Evolutionary conservation across 208 protist genomes (phyloP), one percentile per base, ranked within the genome.

Genomic region (Wallacemonas sp.): DNA sequence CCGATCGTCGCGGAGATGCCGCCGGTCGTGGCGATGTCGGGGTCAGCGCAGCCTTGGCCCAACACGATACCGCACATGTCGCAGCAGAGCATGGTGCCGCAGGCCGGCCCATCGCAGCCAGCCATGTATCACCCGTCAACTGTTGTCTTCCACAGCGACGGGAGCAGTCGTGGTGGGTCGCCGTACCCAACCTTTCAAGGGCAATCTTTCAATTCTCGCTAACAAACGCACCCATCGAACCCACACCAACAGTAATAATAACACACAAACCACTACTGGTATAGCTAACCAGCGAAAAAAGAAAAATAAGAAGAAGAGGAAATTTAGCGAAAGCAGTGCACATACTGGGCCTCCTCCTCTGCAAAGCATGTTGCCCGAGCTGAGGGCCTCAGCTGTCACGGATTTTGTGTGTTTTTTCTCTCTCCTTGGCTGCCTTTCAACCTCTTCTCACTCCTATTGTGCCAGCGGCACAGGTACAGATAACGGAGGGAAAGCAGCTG

Each of bases 151-250:
- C 47, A 26, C 52, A 39, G 17, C 29, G 30, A 38, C 19, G 52
- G 30, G 2, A 39, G 52, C n/a, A 58, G 52, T 17, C 52, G 52
- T 6, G 52, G 32, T 3, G 52, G 52, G 3, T 58, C 52, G 52
- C 52, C 30, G 3, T 21, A 58, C 23, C 26, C 30, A n/a, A 2
- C 26, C 4, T 58, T 30, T n/a, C 52, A 5, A 0, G 26, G 12
- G 6, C 24, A 26, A 29, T n/a, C n/a, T n/a, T 58, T 30, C 52
- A 27, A 21, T 55, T 32, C 47, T 16, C 26, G 4, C 16, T 23
- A 23, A 6, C 30, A 32, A 55, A 41, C 36, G n/a, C n/a, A n/a
- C n/a, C n/a, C n/a, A n/a, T n/a, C n/a, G 14, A 41, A 41, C 2
- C 17, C 16, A 43, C 34, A 44, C 24, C 16, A 4, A 64, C 17